A percentile compares a stretch with the other conserved stretches of the same genome.
These are phyloP conservation scores for Saccharomycopsis sp. DNA, from an alignment of 805 yeast species.

Conservation along the genomic window DNA sequence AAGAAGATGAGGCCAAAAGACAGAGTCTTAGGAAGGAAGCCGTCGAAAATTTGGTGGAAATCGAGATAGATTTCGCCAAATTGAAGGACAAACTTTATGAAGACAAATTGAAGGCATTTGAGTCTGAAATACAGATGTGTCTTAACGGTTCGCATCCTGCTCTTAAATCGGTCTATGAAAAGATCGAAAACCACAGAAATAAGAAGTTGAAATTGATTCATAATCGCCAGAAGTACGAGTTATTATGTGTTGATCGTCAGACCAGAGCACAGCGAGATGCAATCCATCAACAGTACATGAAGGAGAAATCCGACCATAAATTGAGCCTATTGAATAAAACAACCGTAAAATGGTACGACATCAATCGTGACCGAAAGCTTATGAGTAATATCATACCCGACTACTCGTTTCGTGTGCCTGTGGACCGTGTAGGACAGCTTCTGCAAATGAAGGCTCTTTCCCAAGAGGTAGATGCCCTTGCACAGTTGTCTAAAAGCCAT, in stretches of 20 bases:
- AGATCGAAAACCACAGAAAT: constrained; percentile 69
- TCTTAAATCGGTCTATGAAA: constrained; percentile 59
- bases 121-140: constrained; percentile 82
- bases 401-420: constrained; percentile 36
- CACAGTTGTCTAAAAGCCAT: constrained; percentile 58
- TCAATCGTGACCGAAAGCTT: constrained; percentile 79
- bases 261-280: constrained; percentile 73
- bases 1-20: constrained; percentile 26
- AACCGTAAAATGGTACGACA: constrained; percentile 85
- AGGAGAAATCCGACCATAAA: constrained; percentile 60
- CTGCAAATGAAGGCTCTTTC: constrained; percentile 59
- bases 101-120: constrained; percentile 69
- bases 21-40: constrained; percentile 53
- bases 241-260: constrained; percentile 72
- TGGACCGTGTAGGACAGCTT: constrained; percentile 43
- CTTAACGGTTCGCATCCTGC: constrained; percentile 90
- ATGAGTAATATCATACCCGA: constrained; percentile 59
- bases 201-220: constrained; percentile 51
- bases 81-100: constrained; percentile 79
- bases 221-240: constrained; percentile 52
- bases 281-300: constrained; percentile 77
- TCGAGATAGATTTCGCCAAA: constrained; percentile 82
- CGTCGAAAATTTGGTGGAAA: constrained; percentile 62
- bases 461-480: constrained; percentile 62
- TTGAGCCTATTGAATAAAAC: constrained; percentile 59